Percentiles rank a stretch among this genome's conserved stretches.
Evolutionary conservation across 2,329 filamentous ascomycete species (phyloP).

Genomic region (Arthrobotrys sinensis): DNA sequence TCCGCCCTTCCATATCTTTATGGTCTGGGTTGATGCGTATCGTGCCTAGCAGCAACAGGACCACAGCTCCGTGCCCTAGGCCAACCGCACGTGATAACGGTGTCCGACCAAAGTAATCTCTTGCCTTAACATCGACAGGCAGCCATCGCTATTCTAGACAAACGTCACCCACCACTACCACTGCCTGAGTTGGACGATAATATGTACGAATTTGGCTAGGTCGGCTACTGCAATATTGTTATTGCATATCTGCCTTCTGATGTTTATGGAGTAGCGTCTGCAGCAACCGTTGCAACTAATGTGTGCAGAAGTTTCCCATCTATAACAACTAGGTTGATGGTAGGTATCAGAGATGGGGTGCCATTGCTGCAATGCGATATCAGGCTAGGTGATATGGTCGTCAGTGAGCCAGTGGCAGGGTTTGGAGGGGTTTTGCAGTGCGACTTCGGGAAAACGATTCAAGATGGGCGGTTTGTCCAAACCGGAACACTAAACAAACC

Average conservation of each 20-base stretch:
- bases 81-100: too few species aligned
- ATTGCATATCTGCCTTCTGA: slow-evolving; percentile 20
- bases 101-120: too few species aligned
- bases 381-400: slow-evolving; percentile 31
- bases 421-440: slow-evolving; percentile 17
- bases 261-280: slow-evolving; percentile 8
- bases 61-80: too few species aligned
- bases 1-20: too few species aligned
- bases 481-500: slow-evolving; percentile 7
- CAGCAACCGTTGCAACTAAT: slow-evolving; percentile 9
- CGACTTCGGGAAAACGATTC: slow-evolving; percentile 10
- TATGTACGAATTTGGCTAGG: too few species aligned
- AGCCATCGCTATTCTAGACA: too few species aligned
- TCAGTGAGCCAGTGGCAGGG: not conserved
- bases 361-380: slow-evolving; percentile 23
- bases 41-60: too few species aligned
- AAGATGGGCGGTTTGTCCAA: not conserved
- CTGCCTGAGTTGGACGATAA: too few species aligned
- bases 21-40: too few species aligned
- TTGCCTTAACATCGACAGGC: too few species aligned
- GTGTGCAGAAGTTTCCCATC: slow-evolving; percentile 31
- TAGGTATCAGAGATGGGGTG: slow-evolving; percentile 32
- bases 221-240: too few species aligned
- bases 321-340: slow-evolving; percentile 23
- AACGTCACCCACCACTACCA: too few species aligned